Base-by-base conservation (phyloP, 805 yeast species). In the Metschnikowia shivogae region DNA sequence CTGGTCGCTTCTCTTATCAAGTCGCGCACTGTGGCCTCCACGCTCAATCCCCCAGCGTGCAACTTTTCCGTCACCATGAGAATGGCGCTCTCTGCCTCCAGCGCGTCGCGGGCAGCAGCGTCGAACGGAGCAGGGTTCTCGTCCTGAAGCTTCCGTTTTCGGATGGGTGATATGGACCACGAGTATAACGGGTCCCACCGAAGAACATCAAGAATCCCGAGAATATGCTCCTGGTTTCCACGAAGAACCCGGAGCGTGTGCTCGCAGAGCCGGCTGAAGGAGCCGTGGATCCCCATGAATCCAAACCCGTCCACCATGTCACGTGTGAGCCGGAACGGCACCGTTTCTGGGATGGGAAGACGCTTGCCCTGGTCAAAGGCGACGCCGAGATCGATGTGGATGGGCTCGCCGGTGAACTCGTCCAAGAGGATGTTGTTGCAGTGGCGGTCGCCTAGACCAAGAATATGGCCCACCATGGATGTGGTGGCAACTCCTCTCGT, bases 371-470 rank as follows among this genome's bases (percentile, higher is more conserved):
- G 97, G 61, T 93, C 99, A 68, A 93, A 93, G 0, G 98, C 95
- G 36, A 93, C 90, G 0, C 99, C 99, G 13, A 93, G 68, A 63
- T 93, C 99, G 54, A 93, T 95, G 61, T 95, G 99, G 22, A 93
- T 82, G 0, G 97, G 95, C 55, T 90, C 97, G 0, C 98, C 98
- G 0, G 87, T 76, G n/a, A 62, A 58, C 39, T 73, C 72, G 61
- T 93, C 97, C n/a, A 93, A 59, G 38, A 93, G 64, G 32, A 93
- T 84, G 61, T 93, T 93, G 61, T 89, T 89, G 60, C 95, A 80
- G 63, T 93, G 99, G 26, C 99, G 72, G 62, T 93, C 99, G 5
- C 99, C 99, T 5, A 93, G 72, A 0, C 99, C 99, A 34, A 93
- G 68, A 11, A 93, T 72, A 62, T 87, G 76, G 0, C 99, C 99